Evolutionary conservation across 2,329 filamentous ascomycete genomes (phyloP).

Genomic region (Ophiostoma montium): DNA sequence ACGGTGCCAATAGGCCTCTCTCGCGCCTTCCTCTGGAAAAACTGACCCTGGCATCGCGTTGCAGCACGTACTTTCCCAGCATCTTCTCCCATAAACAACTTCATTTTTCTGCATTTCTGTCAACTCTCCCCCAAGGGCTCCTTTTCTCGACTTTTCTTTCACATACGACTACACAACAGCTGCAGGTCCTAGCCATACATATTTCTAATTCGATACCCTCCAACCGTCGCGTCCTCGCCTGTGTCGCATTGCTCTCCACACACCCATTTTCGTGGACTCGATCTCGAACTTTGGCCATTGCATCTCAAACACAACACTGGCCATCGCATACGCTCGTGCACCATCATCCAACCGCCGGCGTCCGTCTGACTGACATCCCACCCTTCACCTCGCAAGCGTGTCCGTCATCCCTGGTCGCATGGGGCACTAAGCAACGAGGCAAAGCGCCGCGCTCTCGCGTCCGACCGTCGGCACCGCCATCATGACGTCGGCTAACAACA

Average conservation of each 20-base stretch:
- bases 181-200: no score
- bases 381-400: background rate
- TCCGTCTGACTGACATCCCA: background rate
- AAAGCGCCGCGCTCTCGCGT: conserved; percentile 1
- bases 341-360: no score
- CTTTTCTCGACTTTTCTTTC: background rate
- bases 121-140: background rate
- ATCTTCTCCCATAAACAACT: background rate
- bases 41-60: conserved; percentile 6
- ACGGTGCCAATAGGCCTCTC: background rate
- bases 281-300: no score
- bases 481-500: conserved; percentile 48
- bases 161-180: no score
- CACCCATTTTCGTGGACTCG: no score
- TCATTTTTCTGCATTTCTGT: background rate
- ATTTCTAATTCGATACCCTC: no score
- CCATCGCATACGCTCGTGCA: no score
- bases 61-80: conserved; percentile 4
- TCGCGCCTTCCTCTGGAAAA: background rate
- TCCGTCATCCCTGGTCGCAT: background rate
- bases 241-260: no score
- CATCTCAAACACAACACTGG: no score
- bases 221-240: no score
- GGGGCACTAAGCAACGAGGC: background rate
- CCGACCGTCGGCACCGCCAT: conserved; percentile 22